phyloP scores from a whole-genome alignment of 495 filamentous ascomycete species.

The Penicillium lividum region DNA sequence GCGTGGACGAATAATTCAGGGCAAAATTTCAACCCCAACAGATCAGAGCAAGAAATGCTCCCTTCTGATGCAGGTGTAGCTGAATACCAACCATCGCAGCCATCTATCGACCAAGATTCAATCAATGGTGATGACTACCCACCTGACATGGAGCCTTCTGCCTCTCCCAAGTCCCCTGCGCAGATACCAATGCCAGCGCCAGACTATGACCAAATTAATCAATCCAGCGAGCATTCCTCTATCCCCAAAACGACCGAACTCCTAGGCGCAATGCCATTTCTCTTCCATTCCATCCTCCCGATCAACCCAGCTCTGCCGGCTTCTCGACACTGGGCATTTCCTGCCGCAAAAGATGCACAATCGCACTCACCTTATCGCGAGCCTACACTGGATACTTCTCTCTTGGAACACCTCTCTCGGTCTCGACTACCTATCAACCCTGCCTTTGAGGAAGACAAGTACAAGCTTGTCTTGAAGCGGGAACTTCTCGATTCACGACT shows the following conservation, averaged over 20 bases:
- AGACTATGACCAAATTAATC: neutral
- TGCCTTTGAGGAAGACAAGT: constrained; percentile 22
- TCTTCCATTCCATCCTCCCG: constrained; percentile 22
- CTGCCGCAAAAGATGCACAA: neutral
- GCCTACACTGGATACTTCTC: neutral
- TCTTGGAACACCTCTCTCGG: constrained; percentile 2
- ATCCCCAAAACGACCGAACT: neutral
- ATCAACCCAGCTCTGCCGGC: constrained; percentile 21
- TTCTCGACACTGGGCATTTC: constrained; percentile 10
- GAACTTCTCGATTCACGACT: neutral
- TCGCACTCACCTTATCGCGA: neutral
- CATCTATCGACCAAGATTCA: constrained; percentile 6
- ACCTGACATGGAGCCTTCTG: neutral
- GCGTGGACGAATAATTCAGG: neutral
- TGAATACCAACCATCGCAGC: neutral
- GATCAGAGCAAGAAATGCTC: neutral
- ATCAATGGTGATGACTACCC: neutral
- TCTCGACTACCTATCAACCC: constrained; percentile 30
- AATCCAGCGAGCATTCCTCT: neutral
- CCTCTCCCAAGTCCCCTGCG: neutral
- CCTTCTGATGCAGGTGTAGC: neutral
- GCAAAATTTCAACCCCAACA: neutral
- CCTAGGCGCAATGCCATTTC: constrained; percentile 9
- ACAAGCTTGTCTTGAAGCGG: neutral
- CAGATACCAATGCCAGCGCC: neutral